A percentile compares a stretch with the other conserved stretches of the same genome.
Conservation (phyloP, 2,329 filamentous ascomycete genomes). For the Pyrenochaeta sp. region DNA sequence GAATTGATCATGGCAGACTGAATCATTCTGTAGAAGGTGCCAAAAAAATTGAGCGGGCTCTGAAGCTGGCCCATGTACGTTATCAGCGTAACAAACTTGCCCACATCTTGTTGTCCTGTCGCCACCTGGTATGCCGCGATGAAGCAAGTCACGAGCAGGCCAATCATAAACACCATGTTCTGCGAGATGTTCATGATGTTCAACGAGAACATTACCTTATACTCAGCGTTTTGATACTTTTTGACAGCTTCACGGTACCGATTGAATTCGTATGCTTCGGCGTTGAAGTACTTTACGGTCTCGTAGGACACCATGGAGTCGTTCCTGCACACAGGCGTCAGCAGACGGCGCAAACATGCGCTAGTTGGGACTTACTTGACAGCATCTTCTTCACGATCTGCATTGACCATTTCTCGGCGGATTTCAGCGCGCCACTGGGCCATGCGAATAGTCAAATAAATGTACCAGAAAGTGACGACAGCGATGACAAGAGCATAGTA, state of each 20-base stretch:
- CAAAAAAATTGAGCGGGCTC: slow-evolving; percentile 77
- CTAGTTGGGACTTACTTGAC: slow-evolving; percentile 71
- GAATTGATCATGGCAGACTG: slow-evolving; percentile 98
- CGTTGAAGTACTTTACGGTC: slow-evolving; percentile 73
- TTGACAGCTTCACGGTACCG: slow-evolving; percentile 65
- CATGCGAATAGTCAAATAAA: slow-evolving; percentile 96
- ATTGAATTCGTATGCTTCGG: slow-evolving; percentile 66
- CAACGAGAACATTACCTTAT: slow-evolving; percentile 64
- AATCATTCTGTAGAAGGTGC: slow-evolving; percentile 94
- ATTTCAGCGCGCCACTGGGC: slow-evolving; percentile 92
- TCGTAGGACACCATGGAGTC: slow-evolving; percentile 99
- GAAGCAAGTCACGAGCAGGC: slow-evolving; percentile 73
- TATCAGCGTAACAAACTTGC: slow-evolving; percentile 74
- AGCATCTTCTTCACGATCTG: slow-evolving; percentile 92
- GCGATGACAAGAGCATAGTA: slow-evolving; percentile 91
- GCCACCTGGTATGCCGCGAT: slow-evolving; percentile 76
- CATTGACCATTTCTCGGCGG: slow-evolving; percentile 92
- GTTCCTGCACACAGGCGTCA: slow-evolving; percentile 67
- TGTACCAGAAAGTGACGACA: slow-evolving; percentile 93
- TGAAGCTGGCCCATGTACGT: slow-evolving; percentile 80
- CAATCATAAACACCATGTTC: slow-evolving; percentile 70
- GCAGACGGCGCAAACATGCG: slow-evolving; percentile 2
- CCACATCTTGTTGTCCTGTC: slow-evolving; percentile 66
- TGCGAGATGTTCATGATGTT: slow-evolving; percentile 69
- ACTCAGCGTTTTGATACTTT: slow-evolving; percentile 66